Conservation (phyloP, 768 basidiomycete species). For the Lepiota venenata region DNA sequence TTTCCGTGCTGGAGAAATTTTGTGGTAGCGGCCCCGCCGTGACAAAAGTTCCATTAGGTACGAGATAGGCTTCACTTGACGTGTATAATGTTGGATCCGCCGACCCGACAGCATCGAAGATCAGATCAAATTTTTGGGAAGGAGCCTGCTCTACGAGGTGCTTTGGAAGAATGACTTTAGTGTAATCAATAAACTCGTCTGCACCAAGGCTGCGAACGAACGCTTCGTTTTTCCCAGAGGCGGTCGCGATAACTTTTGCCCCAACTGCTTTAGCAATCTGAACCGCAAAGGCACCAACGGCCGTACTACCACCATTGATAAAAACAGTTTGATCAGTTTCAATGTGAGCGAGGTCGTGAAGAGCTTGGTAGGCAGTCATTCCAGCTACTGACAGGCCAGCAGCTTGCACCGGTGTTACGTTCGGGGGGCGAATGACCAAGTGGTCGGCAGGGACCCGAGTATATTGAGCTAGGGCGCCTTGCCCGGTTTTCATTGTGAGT, state of each 20-base stretch:
- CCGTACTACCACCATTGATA: slow-evolving; percentile 67
- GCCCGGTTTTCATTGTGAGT: slow-evolving; percentile 30
- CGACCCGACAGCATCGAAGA: slow-evolving; percentile 58
- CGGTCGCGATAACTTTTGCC: slow-evolving; percentile 54
- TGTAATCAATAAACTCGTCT: slow-evolving; percentile 72
- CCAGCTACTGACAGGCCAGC: slow-evolving; percentile 59
- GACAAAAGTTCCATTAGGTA: slow-evolving; percentile 49
- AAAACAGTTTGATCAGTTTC: slow-evolving; percentile 59
- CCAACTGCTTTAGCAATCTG: slow-evolving; percentile 69
- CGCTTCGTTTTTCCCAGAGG: slow-evolving; percentile 56
- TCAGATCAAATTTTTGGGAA: slow-evolving; percentile 47
- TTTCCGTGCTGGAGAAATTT: slow-evolving; percentile 24
- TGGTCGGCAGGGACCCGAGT: slow-evolving; percentile 37
- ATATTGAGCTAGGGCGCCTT: slow-evolving; percentile 63
- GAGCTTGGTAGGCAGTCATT: slow-evolving; percentile 54
- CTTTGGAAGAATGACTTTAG: slow-evolving; percentile 42
- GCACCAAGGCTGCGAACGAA: slow-evolving; percentile 60
- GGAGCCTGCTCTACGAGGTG: slow-evolving; percentile 44
- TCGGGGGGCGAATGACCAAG: slow-evolving; percentile 42
- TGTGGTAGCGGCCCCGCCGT: slow-evolving; percentile 47
- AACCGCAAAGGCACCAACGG: slow-evolving; percentile 68
- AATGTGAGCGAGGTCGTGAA: slow-evolving; percentile 45
- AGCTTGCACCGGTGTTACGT: slow-evolving; percentile 52
- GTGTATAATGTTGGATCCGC: slow-evolving; percentile 47
- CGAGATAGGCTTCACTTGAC: slow-evolving; percentile 49